Evolutionary conservation across 495 filamentous ascomycete genomes (phyloP), one percentile per base, ranked within the genome.

Genomic region (Penicillium paxilli): DNA sequence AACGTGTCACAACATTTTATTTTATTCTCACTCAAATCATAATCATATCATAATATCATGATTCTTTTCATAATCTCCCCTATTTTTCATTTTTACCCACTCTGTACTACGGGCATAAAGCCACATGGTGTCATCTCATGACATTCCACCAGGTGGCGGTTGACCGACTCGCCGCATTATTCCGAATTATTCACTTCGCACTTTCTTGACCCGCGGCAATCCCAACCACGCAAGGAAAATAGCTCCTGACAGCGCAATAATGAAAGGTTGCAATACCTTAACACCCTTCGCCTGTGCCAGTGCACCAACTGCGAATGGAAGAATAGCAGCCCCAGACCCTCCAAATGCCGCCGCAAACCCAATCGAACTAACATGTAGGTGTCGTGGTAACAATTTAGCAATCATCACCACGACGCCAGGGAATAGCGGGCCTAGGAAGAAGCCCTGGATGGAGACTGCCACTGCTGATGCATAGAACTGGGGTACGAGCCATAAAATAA

Each of bases 281-380:
- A 94, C 90, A 14, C 91, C 91, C 66, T 83, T 87, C 14, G 80
- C 82, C 67, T 94, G 86, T 6, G 90, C 91, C 68, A 95, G 87
- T 0, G 89, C 89, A 1, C 91, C 91, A 1, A 96, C 87, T 0
- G 83, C 87, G 65, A 96, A 96, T 0, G 91, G 91, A 44, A 96
- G 83, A 14, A 93, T 66, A 0, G 90, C 89, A 3, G 89, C 91
- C 0, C 91, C 91, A 7, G 80, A 81, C 1, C 89, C 87, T 2
- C 91, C 91, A 70, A 92, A 86, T 0, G 91, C 89, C 9, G 87
- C 86, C 2, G 87, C 88, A 57, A 95, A 95, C 0, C 91, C 91
- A 45, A 96, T 88, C 1, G 88, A 85, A 48, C 80, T 83, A 28
- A 96, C 89, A 63, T 96, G 91, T 14, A 92, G 75, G 53, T 90